Conservation (phyloP, 148 eudicot genomes). For the Camellia lanceoleosa region DNA sequence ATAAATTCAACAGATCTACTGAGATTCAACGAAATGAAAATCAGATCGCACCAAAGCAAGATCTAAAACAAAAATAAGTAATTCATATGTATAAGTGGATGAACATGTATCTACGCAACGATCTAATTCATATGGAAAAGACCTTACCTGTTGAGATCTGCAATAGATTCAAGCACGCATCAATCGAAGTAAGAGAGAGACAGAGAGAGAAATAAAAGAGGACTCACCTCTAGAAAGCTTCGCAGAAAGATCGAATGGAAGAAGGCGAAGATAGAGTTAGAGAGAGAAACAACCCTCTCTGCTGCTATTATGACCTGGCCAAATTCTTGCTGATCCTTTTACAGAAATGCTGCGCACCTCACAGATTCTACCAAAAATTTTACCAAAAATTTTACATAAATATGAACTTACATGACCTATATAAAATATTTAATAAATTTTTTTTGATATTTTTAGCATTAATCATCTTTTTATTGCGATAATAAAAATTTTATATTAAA, state of each 20-base stretch:
- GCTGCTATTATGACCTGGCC: not conserved
- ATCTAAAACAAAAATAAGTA: not conserved
- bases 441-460: no score
- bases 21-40: not conserved
- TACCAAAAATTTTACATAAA: no score
- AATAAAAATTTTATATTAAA: no score
- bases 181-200: not conserved
- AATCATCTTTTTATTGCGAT: no score
- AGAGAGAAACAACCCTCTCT: not conserved
- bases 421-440: no score
- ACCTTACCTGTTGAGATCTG: constrained; percentile 3
- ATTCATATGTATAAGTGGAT: no score
- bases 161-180: not conserved
- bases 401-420: no score
- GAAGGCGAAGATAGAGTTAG: not conserved
- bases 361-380: no score
- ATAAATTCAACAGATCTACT: not conserved
- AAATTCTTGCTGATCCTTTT: not conserved
- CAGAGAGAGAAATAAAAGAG: constrained; percentile 4
- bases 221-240: not conserved
- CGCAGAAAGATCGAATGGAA: constrained; percentile 3
- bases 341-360: no score
- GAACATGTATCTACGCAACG: not conserved
- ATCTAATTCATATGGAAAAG: not conserved
- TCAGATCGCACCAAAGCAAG: not conserved